These are phyloP conservation scores for Zygosaccharomyces pseudorouxii DNA, from an alignment of 805 yeast species.

Conservation along the genomic window DNA sequence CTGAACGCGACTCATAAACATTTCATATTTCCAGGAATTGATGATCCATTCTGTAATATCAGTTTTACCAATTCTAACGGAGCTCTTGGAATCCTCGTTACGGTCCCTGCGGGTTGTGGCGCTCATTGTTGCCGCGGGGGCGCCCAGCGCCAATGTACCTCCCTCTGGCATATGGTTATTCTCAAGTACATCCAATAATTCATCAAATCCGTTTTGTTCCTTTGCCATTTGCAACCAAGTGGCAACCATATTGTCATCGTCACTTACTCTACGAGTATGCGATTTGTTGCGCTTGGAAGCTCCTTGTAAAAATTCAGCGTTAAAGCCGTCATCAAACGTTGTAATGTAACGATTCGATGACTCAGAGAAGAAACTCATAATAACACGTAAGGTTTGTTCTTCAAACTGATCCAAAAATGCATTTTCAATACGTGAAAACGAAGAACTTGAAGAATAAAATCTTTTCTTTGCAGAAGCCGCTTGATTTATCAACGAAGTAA, in stretches of 20 bases:
- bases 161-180: constrained; percentile 14
- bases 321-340: constrained; percentile 32
- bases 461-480: constrained; percentile 37
- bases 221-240: constrained; percentile 24
- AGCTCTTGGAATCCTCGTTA: constrained; percentile 6
- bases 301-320: constrained; percentile 28
- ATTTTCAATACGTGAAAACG: constrained; percentile 38
- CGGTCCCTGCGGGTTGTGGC: constrained; percentile 8
- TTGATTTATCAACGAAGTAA: constrained; percentile 33
- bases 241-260: constrained; percentile 23
- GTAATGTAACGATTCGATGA: constrained; percentile 35
- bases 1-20: constrained; percentile 35
- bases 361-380: constrained; percentile 35
- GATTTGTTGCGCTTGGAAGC: constrained; percentile 23
- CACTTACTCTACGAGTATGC: constrained; percentile 18
- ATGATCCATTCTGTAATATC: constrained; percentile 39
- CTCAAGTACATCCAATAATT: constrained; percentile 19
- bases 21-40: constrained; percentile 40
- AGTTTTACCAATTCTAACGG: constrained; percentile 35
- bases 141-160: constrained; percentile 19
- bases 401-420: constrained; percentile 41
- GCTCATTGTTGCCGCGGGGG: constrained; percentile 9
- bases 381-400: constrained; percentile 37
- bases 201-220: constrained; percentile 22
- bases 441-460: constrained; percentile 33